Evolutionary conservation across 2,329 filamentous ascomycete genomes (phyloP), one percentile per base, ranked within the genome.

Genomic region (Dactylonectria macrodidyma): DNA sequence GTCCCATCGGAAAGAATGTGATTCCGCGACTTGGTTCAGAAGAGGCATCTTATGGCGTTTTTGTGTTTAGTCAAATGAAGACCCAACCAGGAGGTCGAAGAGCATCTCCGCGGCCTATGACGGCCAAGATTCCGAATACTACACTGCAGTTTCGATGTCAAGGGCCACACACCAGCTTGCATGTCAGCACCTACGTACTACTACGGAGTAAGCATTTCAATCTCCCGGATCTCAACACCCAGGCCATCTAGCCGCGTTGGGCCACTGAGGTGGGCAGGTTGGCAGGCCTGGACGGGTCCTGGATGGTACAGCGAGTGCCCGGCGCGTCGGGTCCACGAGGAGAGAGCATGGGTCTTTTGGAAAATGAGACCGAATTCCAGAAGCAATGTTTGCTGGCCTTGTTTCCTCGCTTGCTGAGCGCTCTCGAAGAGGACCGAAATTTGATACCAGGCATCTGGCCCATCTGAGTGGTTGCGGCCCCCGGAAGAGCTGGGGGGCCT

Each of bases 321-420:
- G 34, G 30, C 50, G 51, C 51, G 4, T 19, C 36, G 51, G 50
- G 48, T 33, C 48, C 24, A 51, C 26, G 26, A 16, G 14, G 50
- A 52, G 26, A 54, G 33, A 30, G 51, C 51, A 54, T 48, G 51
- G 30, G 30, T 16, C 30, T 16, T 50, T 12, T 19, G 46, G 24
- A 62, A 55, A 55, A 55, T 55, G 59, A 62, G 59, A 10, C 52
- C 50, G 47, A 58, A 66, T 66, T 66, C 64, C 58, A 66, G 54
- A 62, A 58, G 64, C 64, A 63, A 59, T 51, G 38, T 59, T 57
- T 64, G 64, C 55, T 44, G 62, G 62, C 34, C 56, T 63, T 65
- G 62, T 60, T 65, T 65, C 56, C 62, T 59, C 38, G 44, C 38
- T 44, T 26, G 16, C 26, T 30, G 26, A 7, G 26, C 7, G 26